A percentile compares a stretch with the other conserved stretches of the same genome.
These are phyloP conservation scores for Protomyces pachydermus DNA, from an alignment of 1,139 yeast genomes.

Conservation along the genomic window DNA sequence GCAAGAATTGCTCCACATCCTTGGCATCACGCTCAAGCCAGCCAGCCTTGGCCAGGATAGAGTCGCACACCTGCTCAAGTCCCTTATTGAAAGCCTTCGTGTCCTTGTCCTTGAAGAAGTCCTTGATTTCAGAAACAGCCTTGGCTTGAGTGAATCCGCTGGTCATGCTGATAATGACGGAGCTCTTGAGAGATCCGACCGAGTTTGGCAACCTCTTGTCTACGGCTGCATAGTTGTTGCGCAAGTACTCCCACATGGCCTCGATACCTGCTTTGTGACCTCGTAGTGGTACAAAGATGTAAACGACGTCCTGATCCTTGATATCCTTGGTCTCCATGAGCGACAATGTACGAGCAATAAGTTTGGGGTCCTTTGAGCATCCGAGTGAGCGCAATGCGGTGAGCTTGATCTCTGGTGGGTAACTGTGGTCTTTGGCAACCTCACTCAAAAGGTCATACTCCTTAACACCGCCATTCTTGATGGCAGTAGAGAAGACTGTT, in stretches of 20 bases:
- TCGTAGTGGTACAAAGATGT: constrained; percentile 70
- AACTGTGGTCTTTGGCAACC: constrained; percentile 60
- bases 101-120: constrained; percentile 57
- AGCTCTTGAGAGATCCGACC: constrained; percentile 62
- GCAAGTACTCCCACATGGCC: constrained; percentile 72
- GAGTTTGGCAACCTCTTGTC: constrained; percentile 71
- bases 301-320: constrained; percentile 74
- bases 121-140: constrained; percentile 53
- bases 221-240: constrained; percentile 66
- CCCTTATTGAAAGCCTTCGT: constrained; percentile 71
- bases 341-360: constrained; percentile 57
- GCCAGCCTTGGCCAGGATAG: constrained; percentile 54
- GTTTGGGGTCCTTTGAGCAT: constrained; percentile 53
- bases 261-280: constrained; percentile 58
- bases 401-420: constrained; percentile 63
- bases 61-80: constrained; percentile 66
- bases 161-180: constrained; percentile 59
- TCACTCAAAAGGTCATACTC: constrained; percentile 43
- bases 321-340: constrained; percentile 61
- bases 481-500: constrained; percentile 62
- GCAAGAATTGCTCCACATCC: constrained; percentile 40
- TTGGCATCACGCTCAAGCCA: constrained; percentile 64
- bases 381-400: constrained; percentile 75
- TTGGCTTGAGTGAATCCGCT: constrained; percentile 61
- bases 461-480: constrained; percentile 58